Conservation (phyloP, 495 filamentous ascomycete genomes). For the Penicillium paradoxum region DNA sequence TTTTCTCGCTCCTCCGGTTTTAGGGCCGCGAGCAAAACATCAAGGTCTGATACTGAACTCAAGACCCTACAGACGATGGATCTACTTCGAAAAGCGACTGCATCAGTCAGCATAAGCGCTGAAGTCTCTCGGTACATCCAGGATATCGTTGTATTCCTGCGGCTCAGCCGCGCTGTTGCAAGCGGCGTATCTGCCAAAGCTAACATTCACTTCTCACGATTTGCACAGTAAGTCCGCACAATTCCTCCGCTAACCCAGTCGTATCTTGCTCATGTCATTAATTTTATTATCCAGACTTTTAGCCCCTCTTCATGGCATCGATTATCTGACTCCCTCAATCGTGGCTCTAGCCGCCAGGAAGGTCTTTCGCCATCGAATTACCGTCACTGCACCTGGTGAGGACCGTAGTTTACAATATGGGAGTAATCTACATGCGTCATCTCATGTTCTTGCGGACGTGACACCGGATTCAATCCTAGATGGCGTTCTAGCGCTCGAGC, state of each 20-base stretch:
- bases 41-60: neutral
- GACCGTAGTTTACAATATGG: constrained; percentile 94
- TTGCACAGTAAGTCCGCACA: constrained; percentile 51
- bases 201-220: constrained; percentile 66
- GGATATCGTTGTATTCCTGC: constrained; percentile 79
- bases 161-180: constrained; percentile 76
- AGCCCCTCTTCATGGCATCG: constrained; percentile 76
- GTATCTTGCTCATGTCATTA: neutral
- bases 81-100: constrained; percentile 31
- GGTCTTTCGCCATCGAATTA: constrained; percentile 81
- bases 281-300: constrained; percentile 38
- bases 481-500: constrained; percentile 71
- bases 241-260: neutral
- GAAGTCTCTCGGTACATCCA: constrained; percentile 77
- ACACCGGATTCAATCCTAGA: constrained; percentile 76
- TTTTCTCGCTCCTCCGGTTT: neutral
- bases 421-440: constrained; percentile 67
- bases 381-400: constrained; percentile 57
- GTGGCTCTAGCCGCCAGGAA: constrained; percentile 81
- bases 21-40: neutral
- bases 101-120: constrained; percentile 43
- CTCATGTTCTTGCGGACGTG: constrained; percentile 58
- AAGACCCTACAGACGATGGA: constrained; percentile 36
- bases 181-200: constrained; percentile 72
- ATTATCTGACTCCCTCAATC: constrained; percentile 79